These are phyloP conservation scores for Pythium oligandrum DNA, from an alignment of 352 stramenopile species.

Conservation along the genomic window DNA sequence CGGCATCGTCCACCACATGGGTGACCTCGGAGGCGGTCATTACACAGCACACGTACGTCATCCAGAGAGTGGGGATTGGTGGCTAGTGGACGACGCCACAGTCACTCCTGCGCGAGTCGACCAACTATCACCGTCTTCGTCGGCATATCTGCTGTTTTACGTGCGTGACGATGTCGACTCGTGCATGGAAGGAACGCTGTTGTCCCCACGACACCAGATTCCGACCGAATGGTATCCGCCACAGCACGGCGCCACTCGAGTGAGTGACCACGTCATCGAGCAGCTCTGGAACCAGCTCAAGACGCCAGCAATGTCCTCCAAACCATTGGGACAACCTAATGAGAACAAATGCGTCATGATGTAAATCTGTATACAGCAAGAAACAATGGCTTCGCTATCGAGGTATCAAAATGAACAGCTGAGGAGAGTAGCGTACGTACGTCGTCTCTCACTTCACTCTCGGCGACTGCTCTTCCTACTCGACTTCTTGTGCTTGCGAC, in stretches of 20 bases:
- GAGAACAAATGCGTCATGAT: too few species aligned
- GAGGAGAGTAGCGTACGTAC: too few species aligned
- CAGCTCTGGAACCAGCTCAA: too few species aligned
- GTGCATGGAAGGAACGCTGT: conserved; percentile 4
- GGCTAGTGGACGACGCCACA: conserved; percentile 91
- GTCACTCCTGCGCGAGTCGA: conserved; percentile 20
- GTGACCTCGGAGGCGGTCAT: conserved; percentile 90
- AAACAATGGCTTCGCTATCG: too few species aligned
- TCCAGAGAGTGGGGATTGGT: conserved; percentile 68
- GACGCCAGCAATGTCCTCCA: too few species aligned
- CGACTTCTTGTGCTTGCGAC: conserved; percentile 14
- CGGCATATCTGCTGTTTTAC: conserved; percentile 77
- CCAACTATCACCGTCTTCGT: conserved; percentile 32
- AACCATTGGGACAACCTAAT: too few species aligned
- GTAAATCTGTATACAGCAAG: too few species aligned
- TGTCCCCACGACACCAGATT: conserved; percentile 2
- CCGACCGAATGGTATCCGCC: conserved; percentile 31
- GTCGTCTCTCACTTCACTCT: too few species aligned
- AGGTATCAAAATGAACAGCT: too few species aligned
- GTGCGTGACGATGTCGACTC: conserved; percentile 42
- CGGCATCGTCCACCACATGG: conserved; percentile 93
- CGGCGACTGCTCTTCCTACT: too few species aligned
- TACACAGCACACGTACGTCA: conserved; percentile 78
- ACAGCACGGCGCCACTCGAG: conserved; percentile 8
- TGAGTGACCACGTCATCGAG: conserved; percentile 4